Percentiles rank a stretch among this genome's conserved stretches.
phyloP scores from a whole-genome alignment of 345 rosid species.

The Rhizophora apiculata region DNA sequence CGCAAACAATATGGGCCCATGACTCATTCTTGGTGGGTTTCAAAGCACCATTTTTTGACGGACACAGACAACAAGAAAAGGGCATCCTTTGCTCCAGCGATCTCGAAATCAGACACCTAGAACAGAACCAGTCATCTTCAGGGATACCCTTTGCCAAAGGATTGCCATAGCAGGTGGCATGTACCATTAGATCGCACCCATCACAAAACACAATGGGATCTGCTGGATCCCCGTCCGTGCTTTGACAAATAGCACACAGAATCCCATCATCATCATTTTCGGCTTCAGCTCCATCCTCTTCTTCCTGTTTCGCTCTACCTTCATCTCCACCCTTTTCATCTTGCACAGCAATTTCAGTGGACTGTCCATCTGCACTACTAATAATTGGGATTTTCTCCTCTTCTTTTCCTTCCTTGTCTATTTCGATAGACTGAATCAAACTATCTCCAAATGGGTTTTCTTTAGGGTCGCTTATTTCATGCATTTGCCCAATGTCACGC shows the following conservation, averaged over 20 bases:
- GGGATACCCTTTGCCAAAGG: constrained; percentile 67
- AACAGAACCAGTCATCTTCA: constrained; percentile 88
- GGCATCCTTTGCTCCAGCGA: neutral
- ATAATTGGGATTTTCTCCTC: neutral
- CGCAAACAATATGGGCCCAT: constrained; percentile 86
- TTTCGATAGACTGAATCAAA: neutral
- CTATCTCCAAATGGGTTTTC: neutral
- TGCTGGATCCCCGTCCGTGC: constrained; percentile 86
- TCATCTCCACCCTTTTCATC: constrained; percentile 17
- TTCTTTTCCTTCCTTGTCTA: neutral
- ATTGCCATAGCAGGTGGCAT: constrained; percentile 77
- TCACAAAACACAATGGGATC: constrained; percentile 97
- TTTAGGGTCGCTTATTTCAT: neutral
- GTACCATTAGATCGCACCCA: constrained; percentile 94
- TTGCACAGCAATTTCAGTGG: neutral
- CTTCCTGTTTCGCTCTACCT: constrained; percentile 15
- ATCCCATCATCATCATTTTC: constrained; percentile 70
- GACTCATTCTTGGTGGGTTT: constrained; percentile 51
- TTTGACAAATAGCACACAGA: constrained; percentile 74
- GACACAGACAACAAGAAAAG: constrained; percentile 64
- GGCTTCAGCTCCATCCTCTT: constrained; percentile 10
- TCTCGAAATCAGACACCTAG: constrained; percentile 34
- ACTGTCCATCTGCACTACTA: neutral
- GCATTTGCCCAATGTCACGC: neutral
- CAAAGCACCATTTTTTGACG: constrained; percentile 55